Conservation (phyloP, 805 yeast genomes). For the Zygoascus ofunaensis region DNA sequence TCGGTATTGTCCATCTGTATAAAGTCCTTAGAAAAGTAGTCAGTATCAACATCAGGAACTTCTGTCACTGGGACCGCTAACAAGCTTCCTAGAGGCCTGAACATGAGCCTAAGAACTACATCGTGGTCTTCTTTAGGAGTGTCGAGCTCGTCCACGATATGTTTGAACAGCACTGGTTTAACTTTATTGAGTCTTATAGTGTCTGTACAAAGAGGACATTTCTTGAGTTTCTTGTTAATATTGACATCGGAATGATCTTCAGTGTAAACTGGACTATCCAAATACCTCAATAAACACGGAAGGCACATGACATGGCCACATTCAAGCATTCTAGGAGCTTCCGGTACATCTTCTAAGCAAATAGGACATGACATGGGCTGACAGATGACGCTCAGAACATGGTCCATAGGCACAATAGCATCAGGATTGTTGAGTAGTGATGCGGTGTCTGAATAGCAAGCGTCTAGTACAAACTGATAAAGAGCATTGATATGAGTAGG, state of each 20-base stretch:
- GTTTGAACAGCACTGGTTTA: conserved; percentile 50
- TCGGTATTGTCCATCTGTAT: conserved; percentile 3
- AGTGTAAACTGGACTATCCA: conserved; percentile 32
- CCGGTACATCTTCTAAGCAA: conserved; percentile 72
- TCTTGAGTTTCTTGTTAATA: conserved; percentile 38
- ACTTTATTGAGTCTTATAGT: conserved; percentile 45
- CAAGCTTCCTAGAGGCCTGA: conserved; percentile 26
- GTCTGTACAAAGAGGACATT: conserved; percentile 75
- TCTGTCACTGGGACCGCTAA: conserved; percentile 15
- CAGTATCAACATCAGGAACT: not conserved
- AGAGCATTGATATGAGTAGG: conserved; percentile 57
- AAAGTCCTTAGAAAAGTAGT: conserved; percentile 2
- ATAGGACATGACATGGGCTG: conserved; percentile 77
- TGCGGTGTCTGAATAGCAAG: conserved; percentile 42
- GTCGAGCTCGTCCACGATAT: conserved; percentile 43
- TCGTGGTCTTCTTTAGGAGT: conserved; percentile 49
- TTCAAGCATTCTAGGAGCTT: conserved; percentile 88
- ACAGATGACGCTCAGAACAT: conserved; percentile 64
- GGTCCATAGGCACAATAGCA: conserved; percentile 50
- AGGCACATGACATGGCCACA: conserved; percentile 92
- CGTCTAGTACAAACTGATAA: conserved; percentile 74
- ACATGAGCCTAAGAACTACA: conserved; percentile 57
- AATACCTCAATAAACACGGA: conserved; percentile 53
- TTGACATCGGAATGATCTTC: conserved; percentile 25
- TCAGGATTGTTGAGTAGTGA: conserved; percentile 72